Conservation (phyloP, 164 flowering plant species). For the Pachysandra terminalis region DNA sequence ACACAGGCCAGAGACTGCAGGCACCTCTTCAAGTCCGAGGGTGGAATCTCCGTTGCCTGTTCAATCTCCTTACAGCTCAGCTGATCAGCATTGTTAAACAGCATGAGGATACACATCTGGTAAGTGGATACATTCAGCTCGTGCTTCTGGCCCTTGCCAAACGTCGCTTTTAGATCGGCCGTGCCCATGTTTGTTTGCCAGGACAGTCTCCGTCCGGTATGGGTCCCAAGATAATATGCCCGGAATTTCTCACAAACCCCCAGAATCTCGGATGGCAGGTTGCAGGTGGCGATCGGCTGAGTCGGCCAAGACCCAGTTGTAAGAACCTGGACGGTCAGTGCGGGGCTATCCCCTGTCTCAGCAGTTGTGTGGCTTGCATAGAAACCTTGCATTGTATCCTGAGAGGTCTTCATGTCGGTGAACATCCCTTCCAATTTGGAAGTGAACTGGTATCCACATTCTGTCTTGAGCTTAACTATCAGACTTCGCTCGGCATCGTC, state of each 20-base stretch:
- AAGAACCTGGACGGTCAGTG: conserved; percentile 9
- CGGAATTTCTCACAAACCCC: conserved; percentile 14
- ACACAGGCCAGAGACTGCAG: conserved; percentile 23
- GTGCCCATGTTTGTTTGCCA: conserved; percentile 15
- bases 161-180: conserved; percentile 11
- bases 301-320: conserved; percentile 12
- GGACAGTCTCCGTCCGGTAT: conserved; percentile 6
- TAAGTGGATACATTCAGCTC: conserved; percentile 11
- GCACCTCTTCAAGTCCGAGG: too few species aligned
- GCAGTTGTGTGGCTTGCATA: neutral
- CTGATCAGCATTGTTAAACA: conserved; percentile 8
- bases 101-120: conserved; percentile 11
- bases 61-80: conserved; percentile 11
- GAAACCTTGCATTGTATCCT: conserved; percentile 13
- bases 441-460: conserved; percentile 8
- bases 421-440: too few species aligned
- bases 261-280: conserved; percentile 5
- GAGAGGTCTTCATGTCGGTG: too few species aligned
- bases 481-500: conserved; percentile 12
- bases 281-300: conserved; percentile 3
- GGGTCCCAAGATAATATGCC: conserved; percentile 9
- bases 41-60: conserved; percentile 4
- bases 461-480: conserved; percentile 7
- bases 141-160: conserved; percentile 9
- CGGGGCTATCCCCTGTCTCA: conserved; percentile 4